Evolutionary conservation across 2,329 filamentous ascomycete genomes (phyloP), one percentile per base, ranked within the genome.

Genomic region (Cladobotryum protrusum): DNA sequence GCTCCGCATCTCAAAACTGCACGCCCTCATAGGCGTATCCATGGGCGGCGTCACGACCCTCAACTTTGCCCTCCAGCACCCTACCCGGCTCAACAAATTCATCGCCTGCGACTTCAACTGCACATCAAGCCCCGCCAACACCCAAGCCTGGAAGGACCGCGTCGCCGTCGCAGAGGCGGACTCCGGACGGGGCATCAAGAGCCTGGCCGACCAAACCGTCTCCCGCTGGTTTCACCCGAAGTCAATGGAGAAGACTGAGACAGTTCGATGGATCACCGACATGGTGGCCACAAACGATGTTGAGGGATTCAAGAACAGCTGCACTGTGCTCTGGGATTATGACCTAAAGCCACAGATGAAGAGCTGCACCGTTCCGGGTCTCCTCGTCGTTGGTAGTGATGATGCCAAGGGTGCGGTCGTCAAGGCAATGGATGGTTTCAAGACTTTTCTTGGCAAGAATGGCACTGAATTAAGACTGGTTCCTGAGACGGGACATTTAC

Each of bases 21-120:
- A 85, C 33, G 75, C 79, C 0, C 71, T 92, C 0, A 72, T 93
- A 17, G 89, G 89, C 17, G 89, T 95, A 3, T 88, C 83, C 34
- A 82, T 93, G 64, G 89, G 89, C 55, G 89, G 89, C 47, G 87
- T 85, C 2, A 93, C 89, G 1, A 76, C 84, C 1, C 77, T 93
- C 45, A 84, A 86, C 62, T 83, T 86, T 46, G 85, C 86, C 0
- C 77, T 95, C 45, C 74, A 74, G 37, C 77, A 87, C 59, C 84
- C 87, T 0, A 55, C 70, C 1, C 75, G 80, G 40, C 68, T 89
- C 13, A 63, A 59, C 2, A 74, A 73, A 6, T 87, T 90, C 63
- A 72, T 92, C 18, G 77, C 84, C 3, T 91, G 87, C 66, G 88
- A 93, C 67, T 95, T 89, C 62, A 92, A 90, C 65, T 77, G 80